Evolutionary conservation across 1,139 yeast species (phyloP), one percentile per base, ranked within the genome.

Genomic region (Geotrichum macrosporum): DNA sequence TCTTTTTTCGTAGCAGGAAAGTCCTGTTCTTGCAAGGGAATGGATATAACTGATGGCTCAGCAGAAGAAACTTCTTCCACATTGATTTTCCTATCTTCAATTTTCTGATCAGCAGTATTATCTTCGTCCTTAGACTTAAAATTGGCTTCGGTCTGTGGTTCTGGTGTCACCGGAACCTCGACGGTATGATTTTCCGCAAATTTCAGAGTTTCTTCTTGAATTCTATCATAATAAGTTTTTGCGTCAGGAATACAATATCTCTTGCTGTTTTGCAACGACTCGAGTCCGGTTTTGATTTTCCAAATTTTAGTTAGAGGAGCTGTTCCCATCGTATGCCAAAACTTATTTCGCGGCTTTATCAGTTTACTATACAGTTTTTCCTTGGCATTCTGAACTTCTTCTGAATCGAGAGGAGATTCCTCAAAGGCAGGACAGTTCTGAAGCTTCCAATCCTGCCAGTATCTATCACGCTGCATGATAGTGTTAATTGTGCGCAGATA

Each of bases 361-460:
- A 52, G 35, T 12, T 19, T 34, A 26, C 39, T 44, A 8, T 47
- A 49, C 8, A 59, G 50, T 35, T 51, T 50, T n/a, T 46, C 48
- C 12, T 39, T 30, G 1, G 56, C 55, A 10, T 32, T 33, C 13
- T 16, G 18, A 5, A 35, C 30, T 6, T 47, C 51, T 2, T 42
- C 46, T 6, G 36, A 20, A 5, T 50, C 49, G 24, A 56, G 44
- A 32, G 54, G 48, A 1, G 60, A 57, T 13, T 41, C 44, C 33
- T 58, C 65, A 50, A 62, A 59, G 6, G 66, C 51, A n/a, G 68
- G 67, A 32, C 68, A 63, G 43, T 54, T 57, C 24, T 48, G 53
- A 41, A 58, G 52, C 50, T 67, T 67, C 71, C 71, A 67, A n/a
- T 46, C 43, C 41, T 61, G 65, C 71, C 71, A 67, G 31, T 55